Evolutionary conservation across 2,329 filamentous ascomycete species (phyloP).

Genomic region (Leptodontidium sp.): DNA sequence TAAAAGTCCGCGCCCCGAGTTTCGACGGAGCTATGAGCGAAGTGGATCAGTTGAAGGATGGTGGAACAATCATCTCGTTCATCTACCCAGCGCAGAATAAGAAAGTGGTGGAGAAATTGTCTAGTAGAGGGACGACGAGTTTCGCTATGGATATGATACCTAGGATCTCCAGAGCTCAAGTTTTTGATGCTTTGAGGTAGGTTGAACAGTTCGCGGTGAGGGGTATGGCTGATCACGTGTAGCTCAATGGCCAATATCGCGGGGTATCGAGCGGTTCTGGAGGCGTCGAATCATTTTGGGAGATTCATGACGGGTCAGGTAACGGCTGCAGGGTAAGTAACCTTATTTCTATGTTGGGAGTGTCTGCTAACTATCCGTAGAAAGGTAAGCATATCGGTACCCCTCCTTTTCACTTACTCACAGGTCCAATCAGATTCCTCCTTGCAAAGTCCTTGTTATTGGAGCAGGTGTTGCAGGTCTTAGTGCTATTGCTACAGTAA

Average conservation of each 20-base stretch:
- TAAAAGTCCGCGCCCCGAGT: constrained; percentile 83
- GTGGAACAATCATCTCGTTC: constrained; percentile 82
- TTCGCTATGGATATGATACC: constrained; percentile 96
- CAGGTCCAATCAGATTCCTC: constrained; percentile 72
- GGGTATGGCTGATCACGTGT: constrained; percentile 29
- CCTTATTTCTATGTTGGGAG: constrained; percentile 2
- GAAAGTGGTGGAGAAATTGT: constrained; percentile 75
- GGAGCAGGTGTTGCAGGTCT: constrained; percentile 89
- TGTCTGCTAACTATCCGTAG: constrained; percentile 43
- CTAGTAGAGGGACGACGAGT: constrained; percentile 73
- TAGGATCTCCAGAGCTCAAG: constrained; percentile 86
- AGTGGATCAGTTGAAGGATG: constrained; percentile 70
- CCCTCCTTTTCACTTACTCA: constrained; percentile 23
- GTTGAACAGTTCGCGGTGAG: constrained; percentile 4
- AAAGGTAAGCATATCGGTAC: constrained; percentile 39
- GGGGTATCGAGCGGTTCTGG: constrained; percentile 89
- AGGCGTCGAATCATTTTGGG: constrained; percentile 89
- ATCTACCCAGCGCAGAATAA: constrained; percentile 85
- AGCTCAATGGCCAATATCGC: constrained; percentile 96
- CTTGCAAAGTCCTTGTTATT: constrained; percentile 89
- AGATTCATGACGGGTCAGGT: constrained; percentile 89
- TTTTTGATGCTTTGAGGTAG: constrained; percentile 78
- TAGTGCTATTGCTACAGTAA: constrained; percentile 81
- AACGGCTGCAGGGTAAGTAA: constrained; percentile 76
- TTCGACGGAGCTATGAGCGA: constrained; percentile 66